phyloP scores from a whole-genome alignment of 2,329 filamentous ascomycete genomes.

The Aspergillus carbonarius region DNA sequence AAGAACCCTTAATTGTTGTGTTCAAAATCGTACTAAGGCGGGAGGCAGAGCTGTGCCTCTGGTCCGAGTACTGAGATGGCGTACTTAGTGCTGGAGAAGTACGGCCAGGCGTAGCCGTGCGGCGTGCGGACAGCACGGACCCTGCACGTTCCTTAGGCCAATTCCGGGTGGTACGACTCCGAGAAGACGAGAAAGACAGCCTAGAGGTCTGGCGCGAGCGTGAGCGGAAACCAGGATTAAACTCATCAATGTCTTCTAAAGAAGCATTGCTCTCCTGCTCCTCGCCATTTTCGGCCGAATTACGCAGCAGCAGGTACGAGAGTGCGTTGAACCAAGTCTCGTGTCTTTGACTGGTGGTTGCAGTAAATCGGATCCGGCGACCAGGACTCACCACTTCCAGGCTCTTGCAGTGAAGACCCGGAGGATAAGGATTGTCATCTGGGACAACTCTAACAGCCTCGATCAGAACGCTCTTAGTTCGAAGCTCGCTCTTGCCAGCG shows the following conservation, averaged over 20 bases:
- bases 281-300: slow-evolving; percentile 58
- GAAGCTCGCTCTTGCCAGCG: slow-evolving; percentile 73
- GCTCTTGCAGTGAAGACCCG: slow-evolving; percentile 91
- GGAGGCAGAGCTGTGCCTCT: slow-evolving; percentile 46
- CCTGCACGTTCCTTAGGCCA: slow-evolving; percentile 56
- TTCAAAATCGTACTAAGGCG: slow-evolving; percentile 51
- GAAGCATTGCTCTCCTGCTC: slow-evolving; percentile 59
- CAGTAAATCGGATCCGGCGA: slow-evolving; percentile 88
- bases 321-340: slow-evolving; percentile 99
- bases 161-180: slow-evolving; percentile 69
- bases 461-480: slow-evolving; percentile 87
- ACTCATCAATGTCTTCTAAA: slow-evolving; percentile 67
- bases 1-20: slow-evolving; percentile 50
- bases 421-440: slow-evolving; percentile 93
- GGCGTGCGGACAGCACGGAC: slow-evolving; percentile 40
- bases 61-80: slow-evolving; percentile 32
- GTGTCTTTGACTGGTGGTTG: slow-evolving; percentile 87
- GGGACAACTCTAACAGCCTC: slow-evolving; percentile 88
- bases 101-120: slow-evolving; percentile 37
- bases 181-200: slow-evolving; percentile 74
- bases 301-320: slow-evolving; percentile 84
- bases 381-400: slow-evolving; percentile 86
- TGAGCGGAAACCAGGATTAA: slow-evolving; percentile 68
- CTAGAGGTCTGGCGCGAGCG: slow-evolving; percentile 56
- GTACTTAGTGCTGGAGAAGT: slow-evolving; percentile 37